Base-by-base conservation (phyloP, 139 green algal genomes). In the Haematococcus sp. region DNA sequence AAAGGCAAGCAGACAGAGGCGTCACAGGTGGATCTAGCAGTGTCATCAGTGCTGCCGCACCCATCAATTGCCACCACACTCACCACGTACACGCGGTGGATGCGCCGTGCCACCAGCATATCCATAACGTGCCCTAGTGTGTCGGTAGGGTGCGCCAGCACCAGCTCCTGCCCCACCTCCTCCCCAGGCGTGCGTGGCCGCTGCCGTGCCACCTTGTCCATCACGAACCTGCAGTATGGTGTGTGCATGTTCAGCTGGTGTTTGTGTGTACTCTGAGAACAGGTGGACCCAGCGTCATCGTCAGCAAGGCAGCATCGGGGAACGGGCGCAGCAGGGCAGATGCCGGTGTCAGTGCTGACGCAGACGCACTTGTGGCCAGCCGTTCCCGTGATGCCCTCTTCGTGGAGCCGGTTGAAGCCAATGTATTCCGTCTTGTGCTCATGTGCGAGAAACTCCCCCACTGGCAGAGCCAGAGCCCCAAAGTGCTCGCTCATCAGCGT, bases 371-470 rank as follows among this genome's bases (percentile, higher is more conserved):
- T 75, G 70, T 82, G 79, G 16, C 74, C 78, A 44, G 68, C 75
- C 33, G 67, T 88, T 33, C 59, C 74, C 35, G 83, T 68, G 40
- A 81, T 77, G 34, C 85, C 79, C 55, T 74, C 58, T 34, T 80
- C 79, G 0, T 75, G 51, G n/a, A 85, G 68, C 28, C 65, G 70
- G n/a, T 51, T 72, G 68, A 74, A 79, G 9, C 83, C 76, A 16
- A 80, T 60, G 33, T 68, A 91, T 74, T 88, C 77, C 5, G 85
- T 92, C 72, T 84, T 84, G 60, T 94, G 83, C 76, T 91, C 90
- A 61, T 91, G 70, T 5, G 91, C 89, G 63, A 96, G 77, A 67
- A 96, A 96, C 84, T 95, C 90, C 3, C 85, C 88, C 65, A 96
- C 91, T 1, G 91, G 91, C 68, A 96, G 78, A 13, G 91, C 82